Base-by-base conservation (phyloP, 768 basidiomycete species). In the Lactarius tabidus region DNA sequence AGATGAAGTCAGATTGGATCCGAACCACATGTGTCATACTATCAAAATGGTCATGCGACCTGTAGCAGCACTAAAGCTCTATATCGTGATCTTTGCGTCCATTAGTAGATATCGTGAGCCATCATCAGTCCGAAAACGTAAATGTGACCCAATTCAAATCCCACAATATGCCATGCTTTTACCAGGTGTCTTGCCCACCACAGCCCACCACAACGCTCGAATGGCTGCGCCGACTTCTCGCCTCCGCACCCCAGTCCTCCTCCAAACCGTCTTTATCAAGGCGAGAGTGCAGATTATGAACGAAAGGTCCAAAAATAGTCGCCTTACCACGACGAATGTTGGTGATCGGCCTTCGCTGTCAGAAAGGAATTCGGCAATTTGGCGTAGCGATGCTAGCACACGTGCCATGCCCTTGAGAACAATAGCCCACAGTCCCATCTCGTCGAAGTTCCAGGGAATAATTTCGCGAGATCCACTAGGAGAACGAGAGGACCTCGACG, bases 401-500 rank as follows among this genome's bases (percentile, higher is more conserved):
- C 80, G 79, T n/a, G 82, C 75, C 15, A 91, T 59, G 12, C 90
- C 90, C 65, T 82, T 84, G 7, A 91, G 76, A 18, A 92, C 78
- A 53, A 88, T 70, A 8, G 91, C 84, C 92, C 92, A 94, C 79
- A 93, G 82, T 55, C 92, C 92, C 73, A 93, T 79, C 72, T 93
- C 90, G 57, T 90, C 61, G 23, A 54, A 39, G 29, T 62, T 17
- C 63, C 63, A 68, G 20, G 36, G 35, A 62, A 59, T 54, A 15
- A 63, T 39, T 26, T 69, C 72, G 31, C 63, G 48, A 26, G 38
- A 53, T 3, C 60, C 67, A 35, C 68, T 69, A 7, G 72, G 70
- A 43, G 61, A 69, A 18, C 69, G 66, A 52, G 80, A 38, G 53
- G 65, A 58, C 43, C 71, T 71, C 12, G 64, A 67, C 4, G 63